These are phyloP conservation scores for Suhomyces bokatorum DNA, from an alignment of 1,139 yeast genomes.

Conservation along the genomic window DNA sequence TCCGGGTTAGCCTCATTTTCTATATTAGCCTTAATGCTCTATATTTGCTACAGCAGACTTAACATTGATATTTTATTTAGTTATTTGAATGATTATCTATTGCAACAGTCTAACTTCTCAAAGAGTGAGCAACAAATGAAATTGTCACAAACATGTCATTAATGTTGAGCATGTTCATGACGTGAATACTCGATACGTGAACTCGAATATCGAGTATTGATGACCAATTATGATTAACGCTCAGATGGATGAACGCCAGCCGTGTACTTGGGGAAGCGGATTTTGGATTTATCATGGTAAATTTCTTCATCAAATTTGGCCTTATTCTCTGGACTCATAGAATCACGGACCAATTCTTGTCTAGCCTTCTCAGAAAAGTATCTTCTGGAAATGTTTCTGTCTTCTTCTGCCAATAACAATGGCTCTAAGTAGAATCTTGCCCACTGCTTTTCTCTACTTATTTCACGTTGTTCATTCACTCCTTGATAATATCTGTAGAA, in stretches of 20 bases:
- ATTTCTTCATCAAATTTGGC: slow-evolving; percentile 47
- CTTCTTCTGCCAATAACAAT: slow-evolving; percentile 77
- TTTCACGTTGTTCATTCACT: slow-evolving; percentile 74
- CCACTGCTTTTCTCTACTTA: slow-evolving; percentile 76
- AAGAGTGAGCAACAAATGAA: background rate
- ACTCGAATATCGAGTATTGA: too few relatives aligned
- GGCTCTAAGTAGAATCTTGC: slow-evolving; percentile 75
- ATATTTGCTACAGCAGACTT: background rate
- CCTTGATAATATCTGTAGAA: slow-evolving; percentile 68
- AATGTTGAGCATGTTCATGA: background rate
- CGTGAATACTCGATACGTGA: background rate
- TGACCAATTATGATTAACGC: slow-evolving; percentile 18
- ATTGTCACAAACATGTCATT: background rate
- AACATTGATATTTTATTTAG: too few relatives aligned
- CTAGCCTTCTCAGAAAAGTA: slow-evolving; percentile 65
- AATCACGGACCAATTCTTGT: slow-evolving; percentile 55
- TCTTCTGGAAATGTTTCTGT: slow-evolving; percentile 77
- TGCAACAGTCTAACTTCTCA: background rate
- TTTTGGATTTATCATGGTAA: slow-evolving; percentile 47
- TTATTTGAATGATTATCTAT: background rate
- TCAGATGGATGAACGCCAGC: slow-evolving; percentile 45
- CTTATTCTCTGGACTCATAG: slow-evolving; percentile 42
- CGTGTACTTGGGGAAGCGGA: slow-evolving; percentile 46
- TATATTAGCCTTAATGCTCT: too few relatives aligned
- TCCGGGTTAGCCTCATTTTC: too few relatives aligned